Percentiles rank a stretch among this genome's conserved stretches.
These are phyloP conservation scores for Candida suzukii DNA, from an alignment of 805 yeast species.

Conservation along the genomic window DNA sequence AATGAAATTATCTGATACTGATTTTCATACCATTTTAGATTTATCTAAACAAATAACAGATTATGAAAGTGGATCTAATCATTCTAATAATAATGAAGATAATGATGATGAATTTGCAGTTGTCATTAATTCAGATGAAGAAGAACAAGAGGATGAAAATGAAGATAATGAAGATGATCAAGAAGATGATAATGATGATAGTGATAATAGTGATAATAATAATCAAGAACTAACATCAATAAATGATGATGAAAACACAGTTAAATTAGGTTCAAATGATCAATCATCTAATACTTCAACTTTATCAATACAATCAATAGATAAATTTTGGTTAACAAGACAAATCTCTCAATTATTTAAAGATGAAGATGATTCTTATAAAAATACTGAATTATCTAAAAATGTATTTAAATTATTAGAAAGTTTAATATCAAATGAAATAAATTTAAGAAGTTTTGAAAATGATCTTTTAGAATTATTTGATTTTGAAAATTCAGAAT, in stretches of 20 bases:
- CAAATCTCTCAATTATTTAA: conserved; percentile 30
- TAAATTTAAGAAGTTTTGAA: conserved; percentile 40
- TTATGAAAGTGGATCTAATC: conserved; percentile 28
- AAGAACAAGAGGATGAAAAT: conserved; percentile 22
- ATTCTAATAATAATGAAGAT: conserved; percentile 37
- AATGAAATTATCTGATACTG: conserved; percentile 29
- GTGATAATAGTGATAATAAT: conserved; percentile 18
- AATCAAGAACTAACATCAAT: too few species aligned
- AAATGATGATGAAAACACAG: conserved; percentile 12
- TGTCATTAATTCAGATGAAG: conserved; percentile 7
- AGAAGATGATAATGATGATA: conserved; percentile 23
- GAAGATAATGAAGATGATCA: conserved; percentile 22
- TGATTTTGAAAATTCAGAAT: conserved; percentile 41
- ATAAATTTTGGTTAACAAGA: conserved; percentile 46
- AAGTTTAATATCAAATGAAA: conserved; percentile 16
- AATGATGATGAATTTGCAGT: conserved; percentile 15
- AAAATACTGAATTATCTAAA: conserved; percentile 28
- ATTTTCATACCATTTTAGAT: conserved; percentile 38
- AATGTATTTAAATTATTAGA: conserved; percentile 34
- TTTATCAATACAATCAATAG: conserved; percentile 15
- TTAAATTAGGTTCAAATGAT: conserved; percentile 1
- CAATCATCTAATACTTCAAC: conserved; percentile 3
- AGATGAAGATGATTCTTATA: conserved; percentile 32
- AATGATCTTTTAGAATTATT: conserved; percentile 45
- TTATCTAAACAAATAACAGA: conserved; percentile 46